Evolutionary conservation across 179 eudicot species (phyloP).

Genomic region (Pouteria campechiana): DNA sequence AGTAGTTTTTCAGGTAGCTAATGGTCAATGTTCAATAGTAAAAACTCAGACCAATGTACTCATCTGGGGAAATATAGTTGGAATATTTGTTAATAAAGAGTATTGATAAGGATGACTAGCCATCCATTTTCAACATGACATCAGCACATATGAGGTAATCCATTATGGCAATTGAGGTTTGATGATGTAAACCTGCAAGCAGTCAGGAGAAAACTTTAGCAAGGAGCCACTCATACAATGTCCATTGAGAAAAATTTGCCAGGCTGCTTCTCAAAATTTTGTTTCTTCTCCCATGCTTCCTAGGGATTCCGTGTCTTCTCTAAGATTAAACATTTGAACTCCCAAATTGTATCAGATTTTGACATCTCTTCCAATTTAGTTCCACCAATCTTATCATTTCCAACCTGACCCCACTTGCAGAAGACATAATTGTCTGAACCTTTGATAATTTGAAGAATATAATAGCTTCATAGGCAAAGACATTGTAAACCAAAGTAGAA

Average conservation of each 20-base stretch:
- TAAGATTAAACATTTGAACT: slow-evolving; percentile 71
- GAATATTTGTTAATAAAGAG: too few species aligned
- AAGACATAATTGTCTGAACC: slow-evolving; percentile 74
- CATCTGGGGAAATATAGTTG: too few species aligned
- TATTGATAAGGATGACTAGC: too few species aligned
- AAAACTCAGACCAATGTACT: too few species aligned
- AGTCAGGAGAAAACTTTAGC: neutral
- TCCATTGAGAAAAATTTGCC: slow-evolving; percentile 88
- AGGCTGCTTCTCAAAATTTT: slow-evolving; percentile 69
- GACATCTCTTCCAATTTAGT: slow-evolving; percentile 66
- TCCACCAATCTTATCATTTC: slow-evolving; percentile 72
- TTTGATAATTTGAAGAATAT: slow-evolving; percentile 91
- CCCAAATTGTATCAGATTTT: slow-evolving; percentile 58
- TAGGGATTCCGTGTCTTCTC: slow-evolving; percentile 97
- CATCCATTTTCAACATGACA: too few species aligned
- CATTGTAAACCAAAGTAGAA: too few species aligned
- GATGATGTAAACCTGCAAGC: neutral
- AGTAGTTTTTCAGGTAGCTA: too few species aligned
- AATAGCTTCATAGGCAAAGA: slow-evolving; percentile 54
- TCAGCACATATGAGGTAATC: too few species aligned
- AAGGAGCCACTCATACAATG: slow-evolving; percentile 39
- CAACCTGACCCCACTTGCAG: slow-evolving; percentile 99
- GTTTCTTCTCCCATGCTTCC: slow-evolving; percentile 77
- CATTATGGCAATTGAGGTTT: too few species aligned
- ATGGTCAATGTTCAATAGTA: too few species aligned